A percentile compares a stretch with the other conserved stretches of the same genome.
Evolutionary conservation across 163 green algal species (phyloP).

Genomic region (Scenedesmus sp.): DNA sequence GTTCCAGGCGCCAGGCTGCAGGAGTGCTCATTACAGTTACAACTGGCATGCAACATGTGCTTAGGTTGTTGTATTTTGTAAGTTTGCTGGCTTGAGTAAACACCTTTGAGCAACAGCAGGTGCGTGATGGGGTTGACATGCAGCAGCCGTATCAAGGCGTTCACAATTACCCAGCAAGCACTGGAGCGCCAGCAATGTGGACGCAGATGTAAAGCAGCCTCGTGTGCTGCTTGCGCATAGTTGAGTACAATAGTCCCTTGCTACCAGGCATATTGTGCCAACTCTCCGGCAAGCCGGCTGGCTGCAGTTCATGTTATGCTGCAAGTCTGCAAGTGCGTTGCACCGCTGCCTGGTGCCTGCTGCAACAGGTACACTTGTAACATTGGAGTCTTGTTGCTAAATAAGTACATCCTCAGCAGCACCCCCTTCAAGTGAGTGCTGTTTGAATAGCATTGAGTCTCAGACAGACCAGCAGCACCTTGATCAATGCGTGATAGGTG

Average conservation of each 20-base stretch:
- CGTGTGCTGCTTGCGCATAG: too few species aligned
- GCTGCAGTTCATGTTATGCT: not conserved
- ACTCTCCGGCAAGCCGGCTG: not conserved
- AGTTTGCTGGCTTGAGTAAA: not conserved
- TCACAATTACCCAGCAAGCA: not conserved
- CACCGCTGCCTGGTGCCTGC: not conserved
- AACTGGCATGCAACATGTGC: not conserved
- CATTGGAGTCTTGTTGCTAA: conserved; percentile 96
- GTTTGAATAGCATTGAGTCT: not conserved
- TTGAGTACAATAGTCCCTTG: not conserved
- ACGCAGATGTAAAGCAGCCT: not conserved
- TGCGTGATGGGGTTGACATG: not conserved
- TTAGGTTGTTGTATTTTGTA: not conserved
- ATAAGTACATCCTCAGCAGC: conserved; percentile 95
- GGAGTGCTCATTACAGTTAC: not conserved
- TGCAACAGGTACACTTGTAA: conserved; percentile 89
- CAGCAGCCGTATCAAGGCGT: not conserved
- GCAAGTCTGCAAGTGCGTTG: not conserved
- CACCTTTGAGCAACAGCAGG: not conserved
- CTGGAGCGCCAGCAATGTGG: not conserved
- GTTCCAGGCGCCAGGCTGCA: conserved; percentile 1
- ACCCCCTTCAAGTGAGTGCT: conserved; percentile 81
- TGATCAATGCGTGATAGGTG: not conserved
- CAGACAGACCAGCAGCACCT: not conserved
- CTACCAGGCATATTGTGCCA: not conserved